Evolutionary conservation across 164 flowering plant genomes (phyloP).

Genomic region (Aristolochia californica): DNA sequence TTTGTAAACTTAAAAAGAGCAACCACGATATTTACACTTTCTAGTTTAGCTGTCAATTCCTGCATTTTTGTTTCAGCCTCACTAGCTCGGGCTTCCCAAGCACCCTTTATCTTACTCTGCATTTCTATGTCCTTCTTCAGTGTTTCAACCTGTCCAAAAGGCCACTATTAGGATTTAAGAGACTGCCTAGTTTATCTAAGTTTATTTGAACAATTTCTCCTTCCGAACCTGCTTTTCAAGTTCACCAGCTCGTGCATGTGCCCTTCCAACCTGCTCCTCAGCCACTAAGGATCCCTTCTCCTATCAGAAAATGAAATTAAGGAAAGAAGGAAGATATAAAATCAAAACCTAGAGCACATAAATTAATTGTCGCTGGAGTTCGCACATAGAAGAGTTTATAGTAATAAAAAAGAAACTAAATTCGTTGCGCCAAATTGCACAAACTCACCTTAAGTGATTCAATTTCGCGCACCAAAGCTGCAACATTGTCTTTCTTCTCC

Average conservation of each 20-base stretch:
- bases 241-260: conserved; percentile 66
- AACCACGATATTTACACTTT: conserved; percentile 33
- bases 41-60: conserved; percentile 41
- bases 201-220: not conserved
- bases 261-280: conserved; percentile 58
- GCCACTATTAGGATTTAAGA: not conserved
- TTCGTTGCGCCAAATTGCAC: not conserved
- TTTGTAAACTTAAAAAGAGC: too few species aligned
- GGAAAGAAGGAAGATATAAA: not conserved
- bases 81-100: conserved; percentile 34
- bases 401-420: not conserved
- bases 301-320: conserved; percentile 18
- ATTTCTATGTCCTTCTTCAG: conserved; percentile 47
- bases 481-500: conserved; percentile 42
- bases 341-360: too few species aligned
- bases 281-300: conserved; percentile 49
- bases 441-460: conserved; percentile 34
- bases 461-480: conserved; percentile 41
- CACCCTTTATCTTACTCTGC: conserved; percentile 36
- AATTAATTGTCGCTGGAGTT: too few species aligned
- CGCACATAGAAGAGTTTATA: too few species aligned
- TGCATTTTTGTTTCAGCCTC: conserved; percentile 43
- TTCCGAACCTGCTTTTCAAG: conserved; percentile 64
- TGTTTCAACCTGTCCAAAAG: conserved; percentile 39
- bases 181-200: not conserved